Percentiles rank a stretch among this genome's conserved stretches.
These are phyloP conservation scores for Pseudohalonectria lignicola DNA, from an alignment of 2,329 filamentous ascomycete genomes.

Conservation along the genomic window DNA sequence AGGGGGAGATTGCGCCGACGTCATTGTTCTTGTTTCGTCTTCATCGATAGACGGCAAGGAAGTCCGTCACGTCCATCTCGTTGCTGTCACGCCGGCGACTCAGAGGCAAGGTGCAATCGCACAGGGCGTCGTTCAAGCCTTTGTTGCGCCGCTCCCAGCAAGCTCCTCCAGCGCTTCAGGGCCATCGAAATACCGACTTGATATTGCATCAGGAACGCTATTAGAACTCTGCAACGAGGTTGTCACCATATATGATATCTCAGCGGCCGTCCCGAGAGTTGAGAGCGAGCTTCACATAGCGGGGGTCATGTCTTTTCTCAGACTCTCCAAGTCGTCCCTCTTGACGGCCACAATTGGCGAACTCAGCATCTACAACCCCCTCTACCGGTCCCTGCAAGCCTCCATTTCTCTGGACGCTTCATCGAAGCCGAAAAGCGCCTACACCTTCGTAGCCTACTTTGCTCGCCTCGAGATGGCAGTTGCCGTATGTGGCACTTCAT, in stretches of 20 bases:
- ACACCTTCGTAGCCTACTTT: conserved; percentile 48
- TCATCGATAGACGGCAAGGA: conserved; percentile 14
- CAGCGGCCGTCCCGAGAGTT: conserved; percentile 48
- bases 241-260: conserved; percentile 54
- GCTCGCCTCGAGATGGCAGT: conserved; percentile 55
- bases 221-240: conserved; percentile 43
- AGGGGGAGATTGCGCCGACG: conserved; percentile 35
- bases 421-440: conserved; percentile 22
- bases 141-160: conserved; percentile 1
- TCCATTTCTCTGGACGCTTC: conserved; percentile 29
- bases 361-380: conserved; percentile 57
- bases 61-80: conserved; percentile 20
- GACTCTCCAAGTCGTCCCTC: conserved; percentile 55
- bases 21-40: conserved; percentile 40
- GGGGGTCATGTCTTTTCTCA: conserved; percentile 49
- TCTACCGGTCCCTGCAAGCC: conserved; percentile 52
- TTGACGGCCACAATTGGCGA: conserved; percentile 46
- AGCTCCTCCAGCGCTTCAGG: not conserved
- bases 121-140: conserved; percentile 10
- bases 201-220: conserved; percentile 52
- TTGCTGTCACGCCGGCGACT: conserved; percentile 13
- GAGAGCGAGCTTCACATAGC: conserved; percentile 41
- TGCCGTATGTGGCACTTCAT: conserved; percentile 48
- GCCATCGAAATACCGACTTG: conserved; percentile 37
- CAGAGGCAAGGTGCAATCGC: conserved; percentile 3